A percentile compares a stretch with the other conserved stretches of the same genome.
Conservation (phyloP, 768 basidiomycete species). For the Glaciozyma antarctica region DNA sequence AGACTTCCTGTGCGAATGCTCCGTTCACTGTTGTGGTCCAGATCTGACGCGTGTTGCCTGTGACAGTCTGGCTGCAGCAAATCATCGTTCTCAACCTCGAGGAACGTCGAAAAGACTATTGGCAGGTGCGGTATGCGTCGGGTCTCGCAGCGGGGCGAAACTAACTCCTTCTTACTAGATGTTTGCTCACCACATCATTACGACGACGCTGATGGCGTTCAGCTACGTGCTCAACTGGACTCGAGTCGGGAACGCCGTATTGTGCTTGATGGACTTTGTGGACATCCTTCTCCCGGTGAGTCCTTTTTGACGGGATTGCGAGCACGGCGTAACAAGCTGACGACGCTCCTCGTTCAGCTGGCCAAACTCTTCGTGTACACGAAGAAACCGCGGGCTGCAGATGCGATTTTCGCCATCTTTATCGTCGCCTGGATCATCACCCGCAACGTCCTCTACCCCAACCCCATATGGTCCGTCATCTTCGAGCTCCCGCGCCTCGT, state of each 20-base stretch:
- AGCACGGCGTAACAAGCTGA: background rate
- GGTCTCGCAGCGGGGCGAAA: background rate
- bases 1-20: slow-evolving; percentile 22
- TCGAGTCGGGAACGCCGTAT: slow-evolving; percentile 76
- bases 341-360: slow-evolving; percentile 36
- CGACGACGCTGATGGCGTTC: slow-evolving; percentile 60
- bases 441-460: slow-evolving; percentile 69
- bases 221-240: slow-evolving; percentile 80
- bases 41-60: slow-evolving; percentile 55
- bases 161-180: slow-evolving; percentile 19
- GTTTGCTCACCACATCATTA: slow-evolving; percentile 87
- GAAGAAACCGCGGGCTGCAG: slow-evolving; percentile 54
- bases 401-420: slow-evolving; percentile 68
- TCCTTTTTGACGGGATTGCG: slow-evolving; percentile 26
- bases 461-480: slow-evolving; percentile 57
- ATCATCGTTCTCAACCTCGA: slow-evolving; percentile 87
- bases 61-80: slow-evolving; percentile 86
- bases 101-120: slow-evolving; percentile 80
- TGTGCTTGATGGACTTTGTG: slow-evolving; percentile 78
- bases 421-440: slow-evolving; percentile 84
- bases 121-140: slow-evolving; percentile 16
- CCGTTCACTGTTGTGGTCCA: background rate
- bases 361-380: slow-evolving; percentile 93
- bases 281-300: slow-evolving; percentile 86
- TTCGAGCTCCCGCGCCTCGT: slow-evolving; percentile 49